Conservation (phyloP, 2,329 filamentous ascomycete genomes). For the Shiraia sp. region DNA sequence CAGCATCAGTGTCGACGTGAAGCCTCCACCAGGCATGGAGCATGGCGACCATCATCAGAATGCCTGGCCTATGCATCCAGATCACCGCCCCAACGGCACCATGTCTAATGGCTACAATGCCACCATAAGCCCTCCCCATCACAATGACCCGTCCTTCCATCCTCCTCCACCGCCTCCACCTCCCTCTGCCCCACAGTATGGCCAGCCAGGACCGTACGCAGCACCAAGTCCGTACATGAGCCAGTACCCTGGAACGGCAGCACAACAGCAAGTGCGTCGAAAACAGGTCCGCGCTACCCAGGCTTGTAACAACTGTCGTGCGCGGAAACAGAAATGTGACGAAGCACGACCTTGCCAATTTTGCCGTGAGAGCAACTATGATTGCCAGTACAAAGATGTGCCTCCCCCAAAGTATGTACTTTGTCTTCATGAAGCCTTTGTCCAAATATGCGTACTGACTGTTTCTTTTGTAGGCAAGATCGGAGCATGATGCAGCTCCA, state of each 20-base stretch:
- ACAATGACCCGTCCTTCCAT: conserved; percentile 37
- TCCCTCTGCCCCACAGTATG: conserved; percentile 34
- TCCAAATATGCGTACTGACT: conserved; percentile 9
- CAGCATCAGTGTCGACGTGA: conserved; percentile 30
- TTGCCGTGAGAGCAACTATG: conserved; percentile 82
- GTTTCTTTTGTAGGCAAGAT: conserved; percentile 47
- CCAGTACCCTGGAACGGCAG: conserved; percentile 28
- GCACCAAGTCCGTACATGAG: conserved; percentile 34
- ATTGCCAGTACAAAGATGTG: conserved; percentile 89
- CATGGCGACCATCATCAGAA: conserved; percentile 38
- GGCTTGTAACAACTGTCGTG: conserved; percentile 67
- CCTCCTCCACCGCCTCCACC: conserved; percentile 34
- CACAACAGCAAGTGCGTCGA: conserved; percentile 30
- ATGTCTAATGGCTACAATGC: conserved; percentile 38
- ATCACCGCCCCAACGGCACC: conserved; percentile 39
- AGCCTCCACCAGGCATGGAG: conserved; percentile 39
- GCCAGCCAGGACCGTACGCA: conserved; percentile 30
- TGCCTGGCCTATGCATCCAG: conserved; percentile 37
- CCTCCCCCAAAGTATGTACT: conserved; percentile 80
- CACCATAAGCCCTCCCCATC: conserved; percentile 35
- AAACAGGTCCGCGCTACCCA: conserved; percentile 46
- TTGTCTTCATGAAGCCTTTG: neutral
- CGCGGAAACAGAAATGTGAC: conserved; percentile 49
- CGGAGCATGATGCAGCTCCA: conserved; percentile 56
- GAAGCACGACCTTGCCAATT: conserved; percentile 52